These are phyloP conservation scores for Trichoderma erinaceum DNA, from an alignment of 495 filamentous ascomycete species.

Conservation along the genomic window DNA sequence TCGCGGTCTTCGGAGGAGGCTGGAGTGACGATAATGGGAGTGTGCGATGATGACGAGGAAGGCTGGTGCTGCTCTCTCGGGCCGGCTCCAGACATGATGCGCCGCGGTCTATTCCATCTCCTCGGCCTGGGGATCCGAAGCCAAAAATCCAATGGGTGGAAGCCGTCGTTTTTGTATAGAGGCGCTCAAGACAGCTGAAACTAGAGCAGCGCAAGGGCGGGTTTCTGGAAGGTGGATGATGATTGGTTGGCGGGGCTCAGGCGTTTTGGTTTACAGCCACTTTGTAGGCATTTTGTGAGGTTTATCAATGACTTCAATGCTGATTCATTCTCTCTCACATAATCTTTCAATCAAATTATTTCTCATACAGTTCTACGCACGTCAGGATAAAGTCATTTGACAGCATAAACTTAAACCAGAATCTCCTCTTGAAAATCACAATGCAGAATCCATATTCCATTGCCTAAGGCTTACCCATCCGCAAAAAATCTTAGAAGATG, in stretches of 20 bases:
- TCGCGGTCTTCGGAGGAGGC: conserved; percentile 22
- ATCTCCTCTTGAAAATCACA: not conserved
- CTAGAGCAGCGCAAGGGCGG: not conserved
- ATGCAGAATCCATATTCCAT: not conserved
- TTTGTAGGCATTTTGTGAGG: not conserved
- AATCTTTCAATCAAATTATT: not conserved
- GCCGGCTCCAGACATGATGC: conserved; percentile 11
- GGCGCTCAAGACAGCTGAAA: not conserved
- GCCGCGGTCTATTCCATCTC: conserved; percentile 13
- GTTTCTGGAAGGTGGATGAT: not conserved
- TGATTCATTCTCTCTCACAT: not conserved
- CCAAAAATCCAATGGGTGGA: not conserved
- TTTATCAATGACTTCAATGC: not conserved
- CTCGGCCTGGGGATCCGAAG: not conserved
- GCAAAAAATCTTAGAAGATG: not conserved
- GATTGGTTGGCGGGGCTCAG: conserved; percentile 11
- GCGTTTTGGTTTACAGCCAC: not conserved
- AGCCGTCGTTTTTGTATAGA: not conserved
- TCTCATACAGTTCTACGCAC: too few relatives aligned
- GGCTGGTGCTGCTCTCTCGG: not conserved
- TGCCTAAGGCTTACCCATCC: not conserved
- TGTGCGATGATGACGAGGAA: conserved; percentile 27
- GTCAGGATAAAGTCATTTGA: too few relatives aligned
- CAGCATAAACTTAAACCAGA: too few relatives aligned
- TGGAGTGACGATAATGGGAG: conserved; percentile 23